phyloP scores from a whole-genome alignment of 2,329 filamentous ascomycete species.

The Penicillium sumatraense region DNA sequence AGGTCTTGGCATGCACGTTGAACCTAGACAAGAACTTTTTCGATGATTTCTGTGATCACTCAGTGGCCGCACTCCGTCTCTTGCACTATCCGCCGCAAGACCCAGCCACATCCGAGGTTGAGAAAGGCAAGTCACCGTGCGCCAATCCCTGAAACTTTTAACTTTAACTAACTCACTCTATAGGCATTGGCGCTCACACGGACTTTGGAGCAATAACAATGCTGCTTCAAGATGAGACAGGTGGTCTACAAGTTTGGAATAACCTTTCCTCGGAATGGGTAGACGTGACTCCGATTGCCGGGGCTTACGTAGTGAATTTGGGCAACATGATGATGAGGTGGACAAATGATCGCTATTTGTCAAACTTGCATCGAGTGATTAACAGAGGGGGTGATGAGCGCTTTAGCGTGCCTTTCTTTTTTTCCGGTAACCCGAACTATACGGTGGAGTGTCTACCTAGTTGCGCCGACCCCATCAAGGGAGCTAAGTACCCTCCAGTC shows the following conservation, averaged over 20 bases:
- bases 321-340: slow-evolving; percentile 37
- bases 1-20: slow-evolving; percentile 16
- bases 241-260: slow-evolving; percentile 35
- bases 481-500: slow-evolving; percentile 28
- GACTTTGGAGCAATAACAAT: slow-evolving; percentile 41
- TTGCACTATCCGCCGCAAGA: slow-evolving; percentile 37
- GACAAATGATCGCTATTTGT: slow-evolving; percentile 34
- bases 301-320: slow-evolving; percentile 36
- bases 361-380: slow-evolving; percentile 35
- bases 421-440: slow-evolving; percentile 32
- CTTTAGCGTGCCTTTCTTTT: slow-evolving; percentile 35
- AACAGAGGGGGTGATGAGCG: slow-evolving; percentile 30
- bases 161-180: not conserved
- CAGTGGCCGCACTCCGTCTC: slow-evolving; percentile 31
- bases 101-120: slow-evolving; percentile 11
- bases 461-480: slow-evolving; percentile 15
- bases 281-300: slow-evolving; percentile 27
- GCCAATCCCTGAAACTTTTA: not conserved
- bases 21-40: slow-evolving; percentile 23
- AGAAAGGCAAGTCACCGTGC: slow-evolving; percentile 22
- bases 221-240: slow-evolving; percentile 33
- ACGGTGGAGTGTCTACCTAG: slow-evolving; percentile 28
- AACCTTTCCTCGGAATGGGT: slow-evolving; percentile 27
- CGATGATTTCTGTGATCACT: slow-evolving; percentile 27
- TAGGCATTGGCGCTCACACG: slow-evolving; percentile 37